Conservation (phyloP, 345 rosid species). For the Pistacia integerrima region DNA sequence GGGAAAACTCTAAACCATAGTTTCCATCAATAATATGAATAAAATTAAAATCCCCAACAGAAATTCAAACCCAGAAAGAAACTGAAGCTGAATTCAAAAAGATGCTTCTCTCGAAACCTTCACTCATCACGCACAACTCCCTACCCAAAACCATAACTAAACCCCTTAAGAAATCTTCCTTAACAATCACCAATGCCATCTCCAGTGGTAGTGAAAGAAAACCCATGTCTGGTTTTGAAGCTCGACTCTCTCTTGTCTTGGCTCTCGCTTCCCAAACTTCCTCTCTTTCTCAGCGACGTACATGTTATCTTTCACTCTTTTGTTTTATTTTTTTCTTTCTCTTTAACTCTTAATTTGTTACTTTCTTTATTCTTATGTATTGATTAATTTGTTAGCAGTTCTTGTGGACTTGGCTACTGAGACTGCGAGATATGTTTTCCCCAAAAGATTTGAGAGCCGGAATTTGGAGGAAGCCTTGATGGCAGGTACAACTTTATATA, state of each 20-base stretch:
- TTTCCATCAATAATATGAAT: not conserved
- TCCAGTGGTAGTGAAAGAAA: constrained; percentile 37
- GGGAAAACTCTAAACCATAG: not conserved
- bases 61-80: not conserved
- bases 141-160: constrained; percentile 19
- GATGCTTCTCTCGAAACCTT: constrained; percentile 35
- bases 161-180: constrained; percentile 15
- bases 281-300: constrained; percentile 81
- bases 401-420: constrained; percentile 67
- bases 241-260: constrained; percentile 76
- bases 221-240: constrained; percentile 57
- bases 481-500: constrained; percentile 49
- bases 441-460: constrained; percentile 66
- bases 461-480: constrained; percentile 85
- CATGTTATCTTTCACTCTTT: constrained; percentile 23
- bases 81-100: not conserved
- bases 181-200: constrained; percentile 33
- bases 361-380: not conserved
- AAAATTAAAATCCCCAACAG: not conserved
- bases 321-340: not conserved
- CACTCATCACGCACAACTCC: constrained; percentile 27
- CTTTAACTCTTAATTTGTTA: not conserved
- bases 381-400: constrained; percentile 42
- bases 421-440: constrained; percentile 74
- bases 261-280: constrained; percentile 83